phyloP scores from a whole-genome alignment of 2,329 filamentous ascomycete species.

The Trichoderma sp. region DNA sequence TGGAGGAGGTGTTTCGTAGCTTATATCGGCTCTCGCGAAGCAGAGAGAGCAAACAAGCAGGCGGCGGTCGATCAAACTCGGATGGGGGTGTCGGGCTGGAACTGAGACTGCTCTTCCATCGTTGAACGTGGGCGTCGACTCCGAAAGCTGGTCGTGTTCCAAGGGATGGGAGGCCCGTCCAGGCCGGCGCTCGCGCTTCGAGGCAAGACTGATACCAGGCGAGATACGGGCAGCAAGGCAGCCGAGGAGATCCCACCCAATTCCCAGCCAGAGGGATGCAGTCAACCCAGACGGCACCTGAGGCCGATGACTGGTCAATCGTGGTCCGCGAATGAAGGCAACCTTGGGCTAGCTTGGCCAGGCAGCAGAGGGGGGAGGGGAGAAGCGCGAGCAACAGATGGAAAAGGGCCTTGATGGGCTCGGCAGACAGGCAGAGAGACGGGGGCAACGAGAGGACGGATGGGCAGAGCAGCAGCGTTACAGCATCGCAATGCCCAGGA shows the following conservation, averaged over 20 bases:
- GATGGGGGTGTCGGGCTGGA: constrained; percentile 39
- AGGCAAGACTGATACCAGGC: background rate
- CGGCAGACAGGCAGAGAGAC: constrained; percentile 21
- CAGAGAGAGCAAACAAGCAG: constrained; percentile 14
- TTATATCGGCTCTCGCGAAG: constrained; percentile 19
- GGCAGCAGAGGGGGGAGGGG: constrained; percentile 22
- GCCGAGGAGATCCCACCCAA: constrained; percentile 4
- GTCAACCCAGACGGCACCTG: constrained; percentile 20
- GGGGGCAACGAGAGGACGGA: background rate
- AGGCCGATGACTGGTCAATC: constrained; percentile 27
- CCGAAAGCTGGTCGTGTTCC: background rate
- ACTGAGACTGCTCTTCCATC: constrained; percentile 43
- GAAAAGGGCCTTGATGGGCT: constrained; percentile 23
- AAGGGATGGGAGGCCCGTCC: constrained; percentile 12
- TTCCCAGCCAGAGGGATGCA: constrained; percentile 10
- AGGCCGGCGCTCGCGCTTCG: constrained; percentile 7
- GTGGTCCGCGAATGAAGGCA: constrained; percentile 22
- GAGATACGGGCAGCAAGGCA: constrained; percentile 22
- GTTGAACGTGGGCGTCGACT: constrained; percentile 31
- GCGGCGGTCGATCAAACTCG: constrained; percentile 36
- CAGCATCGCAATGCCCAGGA: background rate
- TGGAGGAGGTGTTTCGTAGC: background rate
- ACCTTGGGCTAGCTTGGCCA: constrained; percentile 24
- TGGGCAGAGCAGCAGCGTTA: constrained; percentile 1
- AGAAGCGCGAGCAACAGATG: background rate